Evolutionary conservation across 768 basidiomycete genomes (phyloP), one percentile per base, ranked within the genome.

Genomic region (Pholiota molesta): DNA sequence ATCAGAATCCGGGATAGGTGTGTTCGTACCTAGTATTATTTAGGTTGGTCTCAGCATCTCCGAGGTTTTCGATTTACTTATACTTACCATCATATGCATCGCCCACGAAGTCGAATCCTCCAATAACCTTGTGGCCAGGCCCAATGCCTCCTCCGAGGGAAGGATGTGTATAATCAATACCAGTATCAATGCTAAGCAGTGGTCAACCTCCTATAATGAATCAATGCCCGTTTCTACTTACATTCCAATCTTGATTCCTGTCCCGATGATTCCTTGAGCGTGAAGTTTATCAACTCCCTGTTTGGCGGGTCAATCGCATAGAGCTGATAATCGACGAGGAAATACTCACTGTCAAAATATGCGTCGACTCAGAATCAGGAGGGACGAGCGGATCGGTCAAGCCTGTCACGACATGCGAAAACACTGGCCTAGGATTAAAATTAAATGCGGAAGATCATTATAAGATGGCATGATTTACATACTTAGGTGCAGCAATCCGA

Each of bases 171-270:
- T 83, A 87, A 67, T 87, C 86, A 61, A 81, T 78, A 69, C 79
- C 79, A n/a, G 80, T 78, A 64, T 86, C 86, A 57, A 89, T 77
- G 47, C 83, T 84, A 52, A 33, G 40, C 13, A 49, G 7, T 8
- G n/a, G 21, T 49, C 14, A 26, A 26, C 21, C 23, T 28, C 10
- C 21, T 23, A 3, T 3, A 26, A n/a, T n/a, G 6, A 19, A 44
- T 5, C 31, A 7, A n/a, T 1, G 49, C 31, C 26, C n/a, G 45
- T 9, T 21, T 26, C 42, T n/a, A 65, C 83, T 71, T 60, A 85
- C 84, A 90, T 84, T 62, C 82, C 90, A 58, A 92, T 80, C 66
- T 88, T 88, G 71, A 90, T 77, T 2, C 89, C 89, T 42, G 80
- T 80, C 13, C 91, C 90, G 28, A 78, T 78, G 66, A 86, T 79